Evolutionary conservation across 1,139 yeast genomes (phyloP).

Genomic region (Yamadazyma sp.): DNA sequence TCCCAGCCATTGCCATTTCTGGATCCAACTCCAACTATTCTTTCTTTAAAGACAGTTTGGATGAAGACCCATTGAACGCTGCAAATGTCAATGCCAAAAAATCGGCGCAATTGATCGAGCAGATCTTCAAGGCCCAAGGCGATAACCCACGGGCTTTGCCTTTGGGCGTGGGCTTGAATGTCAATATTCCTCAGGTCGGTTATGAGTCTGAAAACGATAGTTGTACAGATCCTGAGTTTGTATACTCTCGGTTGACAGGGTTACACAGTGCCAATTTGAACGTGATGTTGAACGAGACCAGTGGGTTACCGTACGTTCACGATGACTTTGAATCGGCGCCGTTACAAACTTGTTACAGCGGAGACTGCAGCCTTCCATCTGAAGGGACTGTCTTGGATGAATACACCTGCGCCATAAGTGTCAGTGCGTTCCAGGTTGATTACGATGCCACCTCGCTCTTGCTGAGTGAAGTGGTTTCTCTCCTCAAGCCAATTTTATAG

Average conservation of each 20-base stretch:
- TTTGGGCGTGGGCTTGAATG: constrained; percentile 40
- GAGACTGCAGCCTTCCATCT: constrained; percentile 38
- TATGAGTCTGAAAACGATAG: constrained; percentile 25
- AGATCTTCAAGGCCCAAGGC: constrained; percentile 32
- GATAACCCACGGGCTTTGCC: constrained; percentile 35
- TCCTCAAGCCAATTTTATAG: constrained; percentile 2
- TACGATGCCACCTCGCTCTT: constrained; percentile 38
- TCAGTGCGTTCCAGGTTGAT: constrained; percentile 42
- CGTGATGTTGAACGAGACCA: constrained; percentile 28
- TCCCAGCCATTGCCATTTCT: constrained; percentile 47
- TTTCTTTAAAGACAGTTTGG: constrained; percentile 38
- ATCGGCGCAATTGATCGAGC: constrained; percentile 32
- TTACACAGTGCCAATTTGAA: constrained; percentile 27
- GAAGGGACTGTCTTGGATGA: constrained; percentile 26
- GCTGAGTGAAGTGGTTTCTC: constrained; percentile 17
- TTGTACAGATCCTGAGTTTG: constrained; percentile 36
- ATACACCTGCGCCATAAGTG: constrained; percentile 30
- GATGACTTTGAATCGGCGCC: constrained; percentile 20
- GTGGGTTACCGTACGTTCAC: constrained; percentile 12
- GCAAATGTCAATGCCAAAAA: constrained; percentile 36
- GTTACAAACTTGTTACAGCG: constrained; percentile 28
- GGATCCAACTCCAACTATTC: constrained; percentile 45
- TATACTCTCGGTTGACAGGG: constrained; percentile 39
- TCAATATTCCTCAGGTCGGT: constrained; percentile 46
- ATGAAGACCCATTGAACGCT: constrained; percentile 32